Evolutionary conservation across 495 filamentous ascomycete species (phyloP), one percentile per base, ranked within the genome.

Genomic region (Neurospora sublineolata): DNA sequence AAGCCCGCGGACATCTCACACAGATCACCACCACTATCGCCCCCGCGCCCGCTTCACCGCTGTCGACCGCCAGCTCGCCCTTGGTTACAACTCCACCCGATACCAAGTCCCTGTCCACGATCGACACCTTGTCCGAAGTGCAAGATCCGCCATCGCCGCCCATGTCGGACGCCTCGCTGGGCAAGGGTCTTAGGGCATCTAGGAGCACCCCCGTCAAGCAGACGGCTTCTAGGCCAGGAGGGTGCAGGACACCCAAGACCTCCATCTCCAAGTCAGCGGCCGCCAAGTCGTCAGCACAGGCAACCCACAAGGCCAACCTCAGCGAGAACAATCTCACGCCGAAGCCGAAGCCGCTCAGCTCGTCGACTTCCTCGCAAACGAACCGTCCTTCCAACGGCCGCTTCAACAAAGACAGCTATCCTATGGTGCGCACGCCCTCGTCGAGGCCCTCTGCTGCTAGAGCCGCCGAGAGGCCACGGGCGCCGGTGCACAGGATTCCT

Each of bases 161-260:
- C 69, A 91, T 94, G 77, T 92, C 93, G 7, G 91, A 94, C 69
- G 86, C 89, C 36, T 90, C 90, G 1, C 91, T 91, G 23, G 52
- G 52, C 27, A 64, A 64, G 52, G 52, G 52, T 18, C 52, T 64
- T 36, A 64, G 41, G 89, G 91, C 42, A 87, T 91, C 40, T 81
- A 77, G 23, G 81, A 76, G 75, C 79, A 77, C 74, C 37, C 73
- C 78, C 7, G 75, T 72, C 71, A 30, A 74, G 33, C 80, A 74
- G 76, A 39, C 72, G n/a, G 41, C 33, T 33, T 64, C 52, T 33
- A 30, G 52, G 27, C 52, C 52, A 18, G 52, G 52, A 8, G 52
- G 52, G 52, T 64, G 52, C 27, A 33, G 52, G 52, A 64, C 52
- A 33, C 81, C 73, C 39, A 78, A 71, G 58, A 33, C 72, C 3